phyloP scores from a whole-genome alignment of 306 rosid genomes.

The Vigna mungo region DNA sequence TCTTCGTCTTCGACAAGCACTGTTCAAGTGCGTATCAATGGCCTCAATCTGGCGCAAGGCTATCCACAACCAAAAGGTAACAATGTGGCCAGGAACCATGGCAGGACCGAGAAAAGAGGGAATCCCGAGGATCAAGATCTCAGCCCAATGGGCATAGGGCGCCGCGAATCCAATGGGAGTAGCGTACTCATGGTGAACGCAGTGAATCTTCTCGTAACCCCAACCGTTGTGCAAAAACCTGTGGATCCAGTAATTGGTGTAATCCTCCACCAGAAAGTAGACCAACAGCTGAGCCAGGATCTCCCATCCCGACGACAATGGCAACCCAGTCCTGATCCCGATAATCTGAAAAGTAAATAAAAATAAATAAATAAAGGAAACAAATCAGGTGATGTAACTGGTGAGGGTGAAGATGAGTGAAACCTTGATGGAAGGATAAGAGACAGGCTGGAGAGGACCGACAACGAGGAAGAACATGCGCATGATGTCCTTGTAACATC shows the following conservation, averaged over 20 bases:
- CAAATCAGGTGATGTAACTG: not conserved
- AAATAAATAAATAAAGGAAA: no score
- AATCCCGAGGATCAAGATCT: constrained; percentile 88
- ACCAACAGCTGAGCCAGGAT: constrained; percentile 65
- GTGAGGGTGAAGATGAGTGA: not conserved
- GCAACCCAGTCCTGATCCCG: constrained; percentile 79
- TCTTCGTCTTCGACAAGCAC: no score
- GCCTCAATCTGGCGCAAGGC: constrained; percentile 92
- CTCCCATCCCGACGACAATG: constrained; percentile 95
- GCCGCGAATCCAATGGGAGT: constrained; percentile 96
- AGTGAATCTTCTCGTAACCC: constrained; percentile 94
- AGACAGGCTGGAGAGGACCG: constrained; percentile 89
- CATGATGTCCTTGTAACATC: constrained; percentile 84
- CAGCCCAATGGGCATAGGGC: constrained; percentile 96
- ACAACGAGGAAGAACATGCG: constrained; percentile 75
- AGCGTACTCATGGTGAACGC: constrained; percentile 84
- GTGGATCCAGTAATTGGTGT: constrained; percentile 94
- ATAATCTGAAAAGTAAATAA: constrained; percentile 55
- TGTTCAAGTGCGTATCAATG: constrained; percentile 90
- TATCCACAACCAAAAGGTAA: constrained; percentile 95
- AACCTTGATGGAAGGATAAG: constrained; percentile 82
- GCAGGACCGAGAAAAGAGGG: constrained; percentile 98
- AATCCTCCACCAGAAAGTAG: constrained; percentile 91
- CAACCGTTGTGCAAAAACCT: constrained; percentile 82
- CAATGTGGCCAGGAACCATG: constrained; percentile 88